phyloP scores from a whole-genome alignment of 2,329 filamentous ascomycete genomes.

The Karstenula rhodostoma region DNA sequence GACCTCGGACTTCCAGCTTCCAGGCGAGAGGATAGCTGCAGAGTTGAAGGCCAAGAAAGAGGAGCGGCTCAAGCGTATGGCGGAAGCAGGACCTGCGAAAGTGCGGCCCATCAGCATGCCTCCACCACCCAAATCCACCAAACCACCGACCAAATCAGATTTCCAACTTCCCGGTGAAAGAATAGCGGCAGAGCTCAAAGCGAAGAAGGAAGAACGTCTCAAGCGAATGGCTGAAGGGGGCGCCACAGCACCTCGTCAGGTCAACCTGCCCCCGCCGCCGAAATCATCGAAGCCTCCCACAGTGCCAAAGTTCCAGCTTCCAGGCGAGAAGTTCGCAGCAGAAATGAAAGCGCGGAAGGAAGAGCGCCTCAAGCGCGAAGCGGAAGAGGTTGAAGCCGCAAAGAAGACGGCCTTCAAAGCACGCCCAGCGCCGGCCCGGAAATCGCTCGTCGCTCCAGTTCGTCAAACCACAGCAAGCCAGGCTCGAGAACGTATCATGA shows the following conservation, averaged over 20 bases:
- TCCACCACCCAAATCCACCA: constrained; percentile 58
- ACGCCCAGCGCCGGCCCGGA: constrained; percentile 52
- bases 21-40: constrained; percentile 62
- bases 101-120: constrained; percentile 57
- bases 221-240: constrained; percentile 46
- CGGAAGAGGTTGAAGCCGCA: constrained; percentile 44
- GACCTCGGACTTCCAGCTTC: constrained; percentile 59
- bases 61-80: constrained; percentile 56
- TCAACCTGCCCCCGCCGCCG: constrained; percentile 53
- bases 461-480: constrained; percentile 58
- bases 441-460: constrained; percentile 43
- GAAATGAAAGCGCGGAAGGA: constrained; percentile 42
- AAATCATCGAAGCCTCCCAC: constrained; percentile 62
- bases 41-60: constrained; percentile 62
- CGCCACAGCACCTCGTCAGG: constrained; percentile 39
- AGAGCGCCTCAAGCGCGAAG: constrained; percentile 49
- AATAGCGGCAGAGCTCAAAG: constrained; percentile 50
- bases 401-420: constrained; percentile 57
- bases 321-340: constrained; percentile 60
- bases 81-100: constrained; percentile 41
- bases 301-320: constrained; percentile 60
- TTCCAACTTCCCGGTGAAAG: constrained; percentile 64
- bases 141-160: constrained; percentile 59
- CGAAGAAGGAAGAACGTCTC: constrained; percentile 42
- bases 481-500: constrained; percentile 52